Evolutionary conservation across 2,329 filamentous ascomycete species (phyloP), one percentile per base, ranked within the genome.

Genomic region (Zymoseptoria ardabiliae): DNA sequence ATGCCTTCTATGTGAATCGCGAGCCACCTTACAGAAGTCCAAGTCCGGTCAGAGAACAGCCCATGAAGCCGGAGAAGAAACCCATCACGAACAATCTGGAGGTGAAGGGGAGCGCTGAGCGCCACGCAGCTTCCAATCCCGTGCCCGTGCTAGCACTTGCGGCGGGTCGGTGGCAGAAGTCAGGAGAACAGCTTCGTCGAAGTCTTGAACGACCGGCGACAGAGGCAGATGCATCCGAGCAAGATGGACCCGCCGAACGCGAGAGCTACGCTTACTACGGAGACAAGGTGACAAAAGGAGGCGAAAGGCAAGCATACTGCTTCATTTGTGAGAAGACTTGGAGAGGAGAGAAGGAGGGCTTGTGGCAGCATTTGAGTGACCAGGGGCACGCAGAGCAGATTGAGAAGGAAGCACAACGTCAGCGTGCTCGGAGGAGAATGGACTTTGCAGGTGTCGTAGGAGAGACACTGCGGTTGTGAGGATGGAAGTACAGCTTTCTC

Each of bases 1-100:
- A 59, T 22, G 53, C 57, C 30, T 54, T 60, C 7, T 60, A 63
- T 9, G 59, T 70, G 54, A 69, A 66, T 48, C 55, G 54, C n/a
- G 50, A 59, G 20, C 54, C 67, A n/a, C 65, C 66, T 13, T 45
- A 45, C 35, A 45, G 35, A 45, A 45, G 35, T n/a, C 35, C 35
- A 2, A 45, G 35, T 45, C 35, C 35, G 13, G 35, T 17, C 13
- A 17, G 1, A 45, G 35, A 45, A n/a, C 35, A 45, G 35, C 35
- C 35, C 6, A 5, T n/a, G 1, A 45, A 45, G 35, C 35, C 35
- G 17, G 35, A 45, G 35, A 45, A n/a, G 17, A 45, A 45, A 13
- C 35, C n/a, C 11, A n/a, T 5, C 17, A 45, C 35, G 6, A 45
- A 13, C 35, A 45, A 13, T 13, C 13, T 45, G 35, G 35, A 45